Conservation (phyloP, 441 rosid species). For the Gossypium laxum region DNA sequence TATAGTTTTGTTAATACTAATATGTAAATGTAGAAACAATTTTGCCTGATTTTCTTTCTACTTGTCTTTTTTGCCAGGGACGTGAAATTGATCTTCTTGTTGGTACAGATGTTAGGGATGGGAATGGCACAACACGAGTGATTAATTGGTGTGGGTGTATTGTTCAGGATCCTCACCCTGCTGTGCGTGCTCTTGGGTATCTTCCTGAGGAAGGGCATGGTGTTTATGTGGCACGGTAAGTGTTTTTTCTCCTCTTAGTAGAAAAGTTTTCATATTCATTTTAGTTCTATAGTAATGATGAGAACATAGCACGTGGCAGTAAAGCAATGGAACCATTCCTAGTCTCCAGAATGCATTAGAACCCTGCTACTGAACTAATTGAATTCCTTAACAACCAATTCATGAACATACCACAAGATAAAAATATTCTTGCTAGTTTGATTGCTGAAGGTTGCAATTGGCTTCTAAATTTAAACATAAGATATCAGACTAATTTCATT, state of each 20-base stretch:
- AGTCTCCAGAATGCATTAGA: background rate
- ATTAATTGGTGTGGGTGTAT: constrained; percentile 92
- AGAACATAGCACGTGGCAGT: background rate
- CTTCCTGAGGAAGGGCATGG: constrained; percentile 98
- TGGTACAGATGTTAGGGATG: constrained; percentile 89
- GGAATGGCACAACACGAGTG: constrained; percentile 75
- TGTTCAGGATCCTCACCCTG: constrained; percentile 91
- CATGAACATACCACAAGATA: background rate
- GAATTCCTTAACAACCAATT: background rate
- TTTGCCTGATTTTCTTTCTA: constrained; percentile 18
- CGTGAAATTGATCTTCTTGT: constrained; percentile 62
- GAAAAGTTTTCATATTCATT: background rate
- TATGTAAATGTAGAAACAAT: background rate
- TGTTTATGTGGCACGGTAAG: constrained; percentile 76
- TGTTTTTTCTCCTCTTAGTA: background rate
- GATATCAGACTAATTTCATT: background rate
- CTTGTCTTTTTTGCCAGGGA: constrained; percentile 44
- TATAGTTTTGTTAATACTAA: background rate
- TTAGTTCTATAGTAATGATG: background rate
- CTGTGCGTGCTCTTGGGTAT: constrained; percentile 97
- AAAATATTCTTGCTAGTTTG: background rate
- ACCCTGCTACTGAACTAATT: background rate
- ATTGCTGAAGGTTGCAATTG: background rate
- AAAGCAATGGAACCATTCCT: constrained; percentile 4
- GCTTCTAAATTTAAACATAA: background rate